phyloP scores from a whole-genome alignment of 306 rosid genomes.

The Elaeagnus macrophylla region DNA sequence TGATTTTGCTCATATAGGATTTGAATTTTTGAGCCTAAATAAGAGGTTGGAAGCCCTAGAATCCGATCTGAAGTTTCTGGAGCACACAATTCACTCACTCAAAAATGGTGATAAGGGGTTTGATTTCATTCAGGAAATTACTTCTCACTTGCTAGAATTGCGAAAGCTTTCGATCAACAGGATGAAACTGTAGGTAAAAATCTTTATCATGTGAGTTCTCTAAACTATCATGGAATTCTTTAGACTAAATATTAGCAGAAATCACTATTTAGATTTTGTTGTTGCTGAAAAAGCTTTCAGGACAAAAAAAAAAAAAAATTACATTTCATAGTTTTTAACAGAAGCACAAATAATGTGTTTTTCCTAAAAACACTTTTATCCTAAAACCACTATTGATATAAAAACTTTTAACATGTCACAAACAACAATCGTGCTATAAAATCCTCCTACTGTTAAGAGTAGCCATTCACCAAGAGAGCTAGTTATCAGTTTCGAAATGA shows the following conservation, averaged over 20 bases:
- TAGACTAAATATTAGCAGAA: not conserved
- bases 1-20: conserved; percentile 31
- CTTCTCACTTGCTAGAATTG: conserved; percentile 54
- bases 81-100: conserved; percentile 43
- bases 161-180: conserved; percentile 39
- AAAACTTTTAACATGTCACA: too few relatives aligned
- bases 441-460: too few relatives aligned
- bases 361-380: too few relatives aligned
- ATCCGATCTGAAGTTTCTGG: conserved; percentile 54
- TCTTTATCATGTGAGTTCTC: conserved; percentile 32
- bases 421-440: too few relatives aligned
- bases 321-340: too few relatives aligned
- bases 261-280: too few relatives aligned
- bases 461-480: too few relatives aligned
- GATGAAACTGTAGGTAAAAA: conserved; percentile 30
- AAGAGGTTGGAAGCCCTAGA: conserved; percentile 64
- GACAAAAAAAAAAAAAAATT: too few relatives aligned
- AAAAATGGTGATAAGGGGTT: conserved; percentile 60
- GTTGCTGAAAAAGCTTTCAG: too few relatives aligned
- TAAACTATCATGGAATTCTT: not conserved
- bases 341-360: too few relatives aligned
- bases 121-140: conserved; percentile 56
- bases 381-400: too few relatives aligned
- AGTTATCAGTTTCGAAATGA: too few relatives aligned
- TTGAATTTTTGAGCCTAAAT: conserved; percentile 29